Evolutionary conservation across 345 rosid genomes (phyloP).

Genomic region (Nasturtium officinale): DNA sequence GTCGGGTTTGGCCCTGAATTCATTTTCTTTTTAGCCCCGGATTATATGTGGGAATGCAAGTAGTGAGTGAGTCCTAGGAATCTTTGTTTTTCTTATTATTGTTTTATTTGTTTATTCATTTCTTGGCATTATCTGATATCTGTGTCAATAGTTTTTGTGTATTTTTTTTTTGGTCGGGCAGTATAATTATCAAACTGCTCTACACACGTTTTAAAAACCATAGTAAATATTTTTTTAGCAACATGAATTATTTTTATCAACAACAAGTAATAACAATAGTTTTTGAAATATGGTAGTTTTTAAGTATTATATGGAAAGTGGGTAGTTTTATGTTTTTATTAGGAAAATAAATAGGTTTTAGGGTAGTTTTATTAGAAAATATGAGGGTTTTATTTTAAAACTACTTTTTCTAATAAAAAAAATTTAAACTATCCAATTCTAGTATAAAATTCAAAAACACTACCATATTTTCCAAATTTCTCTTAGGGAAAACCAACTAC

Average conservation of each 20-base stretch:
- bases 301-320: too few species aligned
- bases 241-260: neutral
- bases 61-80: constrained; percentile 33
- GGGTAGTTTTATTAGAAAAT: too few species aligned
- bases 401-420: too few species aligned
- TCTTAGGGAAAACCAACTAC: neutral
- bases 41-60: constrained; percentile 19
- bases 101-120: neutral
- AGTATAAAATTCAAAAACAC: too few species aligned
- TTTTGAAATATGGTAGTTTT: too few species aligned
- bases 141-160: neutral
- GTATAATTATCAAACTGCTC: constrained; percentile 1
- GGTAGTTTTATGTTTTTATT: too few species aligned
- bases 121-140: neutral
- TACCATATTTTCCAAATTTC: too few species aligned
- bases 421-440: too few species aligned
- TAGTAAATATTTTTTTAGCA: neutral
- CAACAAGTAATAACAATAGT: too few species aligned
- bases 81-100: constrained; percentile 30
- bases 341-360: too few species aligned
- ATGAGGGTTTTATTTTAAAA: too few species aligned
- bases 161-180: neutral
- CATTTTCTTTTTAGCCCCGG: neutral
- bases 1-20: constrained; percentile 7
- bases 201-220: neutral